Percentiles rank a stretch among this genome's conserved stretches.
Conservation (phyloP, 768 basidiomycete genomes). For the Xerocomellus dryophilus region DNA sequence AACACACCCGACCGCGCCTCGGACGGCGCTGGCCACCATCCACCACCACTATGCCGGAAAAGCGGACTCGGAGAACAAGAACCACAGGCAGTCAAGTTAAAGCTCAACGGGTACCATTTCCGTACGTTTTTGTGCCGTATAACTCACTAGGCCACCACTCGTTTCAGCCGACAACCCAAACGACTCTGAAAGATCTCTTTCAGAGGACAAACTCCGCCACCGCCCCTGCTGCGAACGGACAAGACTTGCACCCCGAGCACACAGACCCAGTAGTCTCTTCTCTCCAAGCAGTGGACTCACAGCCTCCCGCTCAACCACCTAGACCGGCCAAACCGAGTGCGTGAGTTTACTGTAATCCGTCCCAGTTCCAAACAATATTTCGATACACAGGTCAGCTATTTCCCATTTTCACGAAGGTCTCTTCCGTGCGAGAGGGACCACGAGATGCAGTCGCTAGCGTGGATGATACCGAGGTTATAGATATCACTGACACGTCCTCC, state of each 20-base stretch:
- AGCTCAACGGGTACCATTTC: constrained; percentile 18
- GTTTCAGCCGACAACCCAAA: constrained; percentile 22
- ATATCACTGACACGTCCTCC: constrained; percentile 19
- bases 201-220: constrained; percentile 10
- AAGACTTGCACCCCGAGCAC: background rate
- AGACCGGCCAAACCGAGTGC: constrained; percentile 17
- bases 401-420: constrained; percentile 24
- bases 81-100: constrained; percentile 8
- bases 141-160: constrained; percentile 5
- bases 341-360: constrained; percentile 5
- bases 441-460: constrained; percentile 4
- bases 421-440: constrained; percentile 3
- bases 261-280: background rate
- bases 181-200: constrained; percentile 28
- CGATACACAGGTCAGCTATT: constrained; percentile 23
- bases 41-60: constrained; percentile 23
- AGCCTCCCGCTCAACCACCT: background rate
- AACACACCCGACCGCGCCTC: background rate
- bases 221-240: background rate
- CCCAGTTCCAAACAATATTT: background rate
- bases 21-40: background rate
- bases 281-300: background rate
- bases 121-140: background rate
- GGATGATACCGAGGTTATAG: constrained; percentile 18
- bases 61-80: constrained; percentile 23